A percentile compares a stretch with the other conserved stretches of the same genome.
Conservation (phyloP, 768 basidiomycete species). For the Termitomyces sp. region DNA sequence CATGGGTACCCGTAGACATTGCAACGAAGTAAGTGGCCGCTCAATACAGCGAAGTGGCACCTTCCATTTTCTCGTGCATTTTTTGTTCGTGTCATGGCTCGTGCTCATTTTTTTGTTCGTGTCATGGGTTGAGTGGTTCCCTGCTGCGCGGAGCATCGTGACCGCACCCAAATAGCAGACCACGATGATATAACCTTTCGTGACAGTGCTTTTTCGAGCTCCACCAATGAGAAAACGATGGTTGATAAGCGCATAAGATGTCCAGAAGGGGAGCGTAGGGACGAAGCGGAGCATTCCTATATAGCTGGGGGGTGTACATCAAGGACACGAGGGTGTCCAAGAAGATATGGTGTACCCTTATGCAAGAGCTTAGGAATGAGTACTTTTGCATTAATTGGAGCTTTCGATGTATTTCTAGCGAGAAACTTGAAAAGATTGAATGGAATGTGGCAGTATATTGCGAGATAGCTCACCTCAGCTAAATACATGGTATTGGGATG, state of each 20-base stretch:
- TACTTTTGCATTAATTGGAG: no score
- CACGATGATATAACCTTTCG: not conserved
- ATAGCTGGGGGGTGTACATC: no score
- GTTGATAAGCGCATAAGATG: no score
- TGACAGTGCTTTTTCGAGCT: not conserved
- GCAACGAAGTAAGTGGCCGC: not conserved
- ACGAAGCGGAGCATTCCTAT: no score
- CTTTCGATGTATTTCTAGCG: not conserved
- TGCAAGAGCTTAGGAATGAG: no score
- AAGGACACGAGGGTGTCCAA: no score
- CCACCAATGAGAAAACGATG: no score
- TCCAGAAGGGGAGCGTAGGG: no score
- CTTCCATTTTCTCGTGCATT: not conserved
- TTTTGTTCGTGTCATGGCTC: not conserved
- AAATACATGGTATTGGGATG: not conserved
- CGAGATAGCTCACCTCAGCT: not conserved
- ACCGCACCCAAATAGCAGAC: not conserved
- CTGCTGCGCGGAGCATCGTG: not conserved
- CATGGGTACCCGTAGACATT: not conserved
- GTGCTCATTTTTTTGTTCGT: not conserved
- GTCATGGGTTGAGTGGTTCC: not conserved
- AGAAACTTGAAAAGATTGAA: not conserved
- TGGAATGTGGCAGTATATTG: no score
- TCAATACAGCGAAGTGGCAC: not conserved
- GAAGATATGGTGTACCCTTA: no score